These are phyloP conservation scores for Diutina ranongensis DNA, from an alignment of 1,139 yeast species.

Conservation along the genomic window DNA sequence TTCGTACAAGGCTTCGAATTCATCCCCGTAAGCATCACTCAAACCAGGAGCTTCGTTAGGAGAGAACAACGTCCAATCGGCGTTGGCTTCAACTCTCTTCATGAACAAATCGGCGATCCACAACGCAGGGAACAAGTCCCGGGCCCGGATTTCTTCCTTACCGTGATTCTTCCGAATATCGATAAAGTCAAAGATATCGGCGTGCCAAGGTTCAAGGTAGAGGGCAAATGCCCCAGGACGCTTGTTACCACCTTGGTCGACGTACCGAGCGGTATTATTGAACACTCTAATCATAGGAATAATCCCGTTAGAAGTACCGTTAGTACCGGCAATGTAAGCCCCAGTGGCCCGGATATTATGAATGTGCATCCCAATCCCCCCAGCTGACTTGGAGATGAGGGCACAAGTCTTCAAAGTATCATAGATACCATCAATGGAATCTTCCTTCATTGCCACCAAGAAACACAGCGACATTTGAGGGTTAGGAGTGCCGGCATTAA, in stretches of 20 bases:
- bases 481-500: slow-evolving; percentile 40
- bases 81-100: slow-evolving; percentile 38
- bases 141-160: slow-evolving; percentile 42
- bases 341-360: slow-evolving; percentile 43
- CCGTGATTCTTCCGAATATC: slow-evolving; percentile 47
- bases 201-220: slow-evolving; percentile 53
- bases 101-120: slow-evolving; percentile 54
- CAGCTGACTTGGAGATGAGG: slow-evolving; percentile 45
- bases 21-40: slow-evolving; percentile 37
- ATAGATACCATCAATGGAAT: slow-evolving; percentile 48
- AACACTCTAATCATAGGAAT: slow-evolving; percentile 51
- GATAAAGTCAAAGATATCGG: slow-evolving; percentile 40
- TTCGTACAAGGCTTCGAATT: slow-evolving; percentile 32
- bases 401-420: slow-evolving; percentile 44
- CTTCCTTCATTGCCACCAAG: slow-evolving; percentile 45
- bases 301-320: slow-evolving; percentile 44
- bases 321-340: slow-evolving; percentile 39
- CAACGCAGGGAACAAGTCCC: slow-evolving; percentile 45
- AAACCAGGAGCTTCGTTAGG: slow-evolving; percentile 43
- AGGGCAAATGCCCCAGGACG: slow-evolving; percentile 56
- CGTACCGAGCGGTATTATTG: slow-evolving; percentile 49
- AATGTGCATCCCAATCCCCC: slow-evolving; percentile 48
- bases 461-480: slow-evolving; percentile 44
- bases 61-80: slow-evolving; percentile 45
- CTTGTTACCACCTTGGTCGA: slow-evolving; percentile 53